Base-by-base conservation (phyloP, 2,329 filamentous ascomycete species). In the Colletotrichum endophyticum region DNA sequence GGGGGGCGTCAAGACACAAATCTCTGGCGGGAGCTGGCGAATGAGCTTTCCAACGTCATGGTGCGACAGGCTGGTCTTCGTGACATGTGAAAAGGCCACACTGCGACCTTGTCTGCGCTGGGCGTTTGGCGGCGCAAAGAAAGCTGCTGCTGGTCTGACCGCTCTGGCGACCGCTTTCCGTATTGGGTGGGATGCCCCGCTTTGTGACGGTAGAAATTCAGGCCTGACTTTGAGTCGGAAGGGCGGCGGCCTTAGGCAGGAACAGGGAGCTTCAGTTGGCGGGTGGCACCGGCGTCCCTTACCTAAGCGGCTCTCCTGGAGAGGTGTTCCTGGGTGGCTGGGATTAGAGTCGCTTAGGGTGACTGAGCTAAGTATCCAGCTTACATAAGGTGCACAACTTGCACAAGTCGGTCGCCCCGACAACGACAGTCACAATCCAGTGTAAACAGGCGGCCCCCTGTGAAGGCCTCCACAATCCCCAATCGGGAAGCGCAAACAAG, bases 401-500 rank as follows among this genome's bases (percentile, higher is more conserved):
- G 28, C 70, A 39, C 34, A 57, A 30, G 0, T 1, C n/a, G 22
- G 76, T 78, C 77, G 70, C 76, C 76, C 70, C 9, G 70, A 16
- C 74, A 78, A 15, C 66, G 12, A 22, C 25, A 34, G 61, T 56
- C 72, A 75, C 72, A 77, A 62, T 59, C 56, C 39, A 44, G 25
- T 12, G 66, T 73, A 71, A 77, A 77, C 74, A 69, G 70, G 64
- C 36, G 59, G 34, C 49, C 73, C 36, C 39, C 32, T 57, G 28
- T 25, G 71, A 67, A 16, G 70, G 62, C 68, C 22, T 75, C 59
- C 72, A 73, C 75, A 44, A 62, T 53, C 22, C 68, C 75, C 28
- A 73, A 78, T 78, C 44, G 57, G 77, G 77, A 75, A 75, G 72
- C 69, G 72, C 75, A 75, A 78, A 78, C 69, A 78, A 77, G 66